A percentile compares a stretch with the other conserved stretches of the same genome.
These are phyloP conservation scores for Nothophaeocryptopus gaeumannii DNA, from an alignment of 2,329 filamentous ascomycete species.

Conservation along the genomic window DNA sequence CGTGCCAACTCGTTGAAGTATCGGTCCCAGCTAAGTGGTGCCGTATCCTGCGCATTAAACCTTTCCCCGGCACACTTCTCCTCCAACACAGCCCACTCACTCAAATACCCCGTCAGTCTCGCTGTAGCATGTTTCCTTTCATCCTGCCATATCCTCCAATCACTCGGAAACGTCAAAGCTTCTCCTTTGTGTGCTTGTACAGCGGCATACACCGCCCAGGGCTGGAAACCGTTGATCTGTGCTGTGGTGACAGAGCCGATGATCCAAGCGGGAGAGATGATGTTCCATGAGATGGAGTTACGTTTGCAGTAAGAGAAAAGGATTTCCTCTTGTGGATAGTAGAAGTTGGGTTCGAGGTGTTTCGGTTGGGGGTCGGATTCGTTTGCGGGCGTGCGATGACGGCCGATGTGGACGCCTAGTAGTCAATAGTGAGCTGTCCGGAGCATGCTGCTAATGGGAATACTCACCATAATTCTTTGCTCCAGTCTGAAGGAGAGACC, in stretches of 20 bases:
- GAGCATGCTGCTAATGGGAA: not conserved
- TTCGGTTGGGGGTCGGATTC: conserved; percentile 46
- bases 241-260: conserved; percentile 48
- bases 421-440: not conserved
- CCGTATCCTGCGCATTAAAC: conserved; percentile 49
- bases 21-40: conserved; percentile 43
- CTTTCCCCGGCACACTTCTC: conserved; percentile 41
- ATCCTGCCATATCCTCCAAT: too few relatives aligned
- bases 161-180: conserved; percentile 37
- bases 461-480: conserved; percentile 47
- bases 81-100: conserved; percentile 48
- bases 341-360: conserved; percentile 49
- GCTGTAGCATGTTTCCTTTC: conserved; percentile 38
- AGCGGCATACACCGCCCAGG: conserved; percentile 48
- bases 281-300: conserved; percentile 41
- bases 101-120: conserved; percentile 47
- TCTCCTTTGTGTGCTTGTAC: conserved; percentile 41
- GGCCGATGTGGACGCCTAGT: not conserved
- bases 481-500: conserved; percentile 49
- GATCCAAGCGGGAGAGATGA: conserved; percentile 47
- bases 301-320: conserved; percentile 41
- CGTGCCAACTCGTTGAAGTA: conserved; percentile 6
- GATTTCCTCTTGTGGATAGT: conserved; percentile 52
- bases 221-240: conserved; percentile 48
- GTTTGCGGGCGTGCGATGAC: conserved; percentile 29